A percentile compares a stretch with the other conserved stretches of the same genome.
These are phyloP conservation scores for Tylopilus felleus DNA, from an alignment of 768 basidiomycete genomes.

Conservation along the genomic window DNA sequence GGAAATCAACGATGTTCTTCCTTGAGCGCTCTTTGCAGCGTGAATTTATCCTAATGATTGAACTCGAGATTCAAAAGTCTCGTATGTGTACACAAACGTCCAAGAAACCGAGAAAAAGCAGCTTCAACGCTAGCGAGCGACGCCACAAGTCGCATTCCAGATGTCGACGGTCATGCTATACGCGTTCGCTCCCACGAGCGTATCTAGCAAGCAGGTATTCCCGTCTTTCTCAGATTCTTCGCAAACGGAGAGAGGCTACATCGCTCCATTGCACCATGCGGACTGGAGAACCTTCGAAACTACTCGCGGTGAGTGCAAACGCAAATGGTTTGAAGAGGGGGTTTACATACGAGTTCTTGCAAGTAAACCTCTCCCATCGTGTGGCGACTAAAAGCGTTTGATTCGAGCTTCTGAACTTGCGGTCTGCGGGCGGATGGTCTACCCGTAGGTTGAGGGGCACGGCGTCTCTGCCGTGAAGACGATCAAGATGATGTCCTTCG, in stretches of 20 bases:
- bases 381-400: slow-evolving; percentile 44
- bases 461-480: slow-evolving; percentile 25
- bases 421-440: slow-evolving; percentile 19
- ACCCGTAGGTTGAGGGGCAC: slow-evolving; percentile 28
- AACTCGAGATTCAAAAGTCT: no score
- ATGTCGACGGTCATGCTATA: slow-evolving; percentile 20
- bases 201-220: slow-evolving; percentile 35
- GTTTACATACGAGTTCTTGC: slow-evolving; percentile 31
- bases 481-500: neutral
- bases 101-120: no score
- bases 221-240: slow-evolving; percentile 23
- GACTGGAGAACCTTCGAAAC: slow-evolving; percentile 40
- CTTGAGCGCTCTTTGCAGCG: no score
- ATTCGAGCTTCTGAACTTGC: slow-evolving; percentile 36
- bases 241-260: slow-evolving; percentile 37
- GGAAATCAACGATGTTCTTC: no score
- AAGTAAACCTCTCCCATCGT: slow-evolving; percentile 42
- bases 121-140: no score
- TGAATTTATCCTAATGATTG: no score
- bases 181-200: slow-evolving; percentile 31
- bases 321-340: no score
- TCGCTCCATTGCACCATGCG: slow-evolving; percentile 29
- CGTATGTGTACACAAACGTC: no score
- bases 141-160: slow-evolving; percentile 39
- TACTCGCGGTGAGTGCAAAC: slow-evolving; percentile 6